These are phyloP conservation scores for Alopecurus myosuroides DNA, from an alignment of 176 grass and related monocot species.

Conservation along the genomic window DNA sequence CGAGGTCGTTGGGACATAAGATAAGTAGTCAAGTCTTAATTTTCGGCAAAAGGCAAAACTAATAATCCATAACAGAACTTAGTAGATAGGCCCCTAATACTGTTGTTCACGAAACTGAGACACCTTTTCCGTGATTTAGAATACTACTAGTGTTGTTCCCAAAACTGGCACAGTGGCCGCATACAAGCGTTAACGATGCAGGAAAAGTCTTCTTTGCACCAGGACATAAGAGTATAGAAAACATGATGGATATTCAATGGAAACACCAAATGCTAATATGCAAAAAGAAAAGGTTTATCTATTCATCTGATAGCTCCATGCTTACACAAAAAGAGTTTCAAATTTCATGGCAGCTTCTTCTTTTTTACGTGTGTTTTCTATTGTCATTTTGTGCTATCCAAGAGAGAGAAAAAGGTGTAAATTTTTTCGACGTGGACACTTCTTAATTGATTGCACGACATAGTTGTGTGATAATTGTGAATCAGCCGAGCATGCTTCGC, in stretches of 20 bases:
- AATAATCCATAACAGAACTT: constrained; percentile 6
- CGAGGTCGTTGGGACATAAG: background rate
- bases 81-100: background rate
- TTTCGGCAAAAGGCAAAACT: background rate
- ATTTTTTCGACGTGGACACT: no score
- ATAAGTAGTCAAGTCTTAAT: background rate
- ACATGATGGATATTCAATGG: background rate
- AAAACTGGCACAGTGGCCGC: background rate
- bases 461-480: no score
- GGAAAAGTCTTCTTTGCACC: no score
- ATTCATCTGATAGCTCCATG: background rate
- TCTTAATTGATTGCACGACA: no score
- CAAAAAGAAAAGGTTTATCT: background rate
- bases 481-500: no score
- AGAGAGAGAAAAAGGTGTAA: no score
- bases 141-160: no score
- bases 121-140: background rate
- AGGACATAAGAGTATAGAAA: no score
- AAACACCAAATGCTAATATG: background rate
- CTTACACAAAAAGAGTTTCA: background rate
- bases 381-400: no score
- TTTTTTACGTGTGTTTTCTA: no score
- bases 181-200: background rate
- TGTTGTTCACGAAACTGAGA: background rate
- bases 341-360: no score